A percentile compares a stretch with the other conserved stretches of the same genome.
These are phyloP conservation scores for Porogramme epimiltina DNA, from an alignment of 1,284 basidiomycete genomes.

Conservation along the genomic window DNA sequence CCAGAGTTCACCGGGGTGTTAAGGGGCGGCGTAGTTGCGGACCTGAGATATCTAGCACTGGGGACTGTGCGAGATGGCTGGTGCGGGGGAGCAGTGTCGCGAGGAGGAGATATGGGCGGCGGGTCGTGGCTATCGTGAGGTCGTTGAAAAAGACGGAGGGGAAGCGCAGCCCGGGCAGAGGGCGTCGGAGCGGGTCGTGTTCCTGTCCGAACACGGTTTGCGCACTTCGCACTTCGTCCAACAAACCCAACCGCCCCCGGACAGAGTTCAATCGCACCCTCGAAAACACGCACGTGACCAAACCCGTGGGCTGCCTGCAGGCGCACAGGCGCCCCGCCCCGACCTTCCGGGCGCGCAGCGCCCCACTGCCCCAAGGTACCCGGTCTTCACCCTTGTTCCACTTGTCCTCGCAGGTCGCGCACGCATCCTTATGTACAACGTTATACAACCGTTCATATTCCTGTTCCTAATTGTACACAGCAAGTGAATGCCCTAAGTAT, in stretches of 20 bases:
- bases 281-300: conserved; percentile 2
- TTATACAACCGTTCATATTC: conserved; percentile 1
- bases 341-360: background rate
- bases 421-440: background rate
- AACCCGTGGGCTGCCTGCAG: background rate
- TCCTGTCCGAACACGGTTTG: no score
- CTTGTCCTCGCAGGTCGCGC: background rate
- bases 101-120: conserved; percentile 1
- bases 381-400: background rate
- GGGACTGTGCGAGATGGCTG: background rate
- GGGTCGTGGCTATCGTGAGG: conserved; percentile 8
- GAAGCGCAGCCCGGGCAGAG: conserved; percentile 9
- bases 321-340: conserved; percentile 1
- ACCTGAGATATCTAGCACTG: conserved; percentile 5
- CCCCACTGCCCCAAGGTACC: no score
- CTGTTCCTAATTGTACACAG: background rate
- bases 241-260: background rate
- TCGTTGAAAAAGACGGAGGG: background rate
- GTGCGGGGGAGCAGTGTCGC: background rate
- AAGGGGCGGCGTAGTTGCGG: background rate
- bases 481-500: conserved; percentile 1
- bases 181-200: background rate
- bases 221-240: background rate
- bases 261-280: background rate
- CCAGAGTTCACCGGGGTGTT: background rate